Conservation (phyloP, 129 eudicot species). For the Dittrichia graveolens region DNA sequence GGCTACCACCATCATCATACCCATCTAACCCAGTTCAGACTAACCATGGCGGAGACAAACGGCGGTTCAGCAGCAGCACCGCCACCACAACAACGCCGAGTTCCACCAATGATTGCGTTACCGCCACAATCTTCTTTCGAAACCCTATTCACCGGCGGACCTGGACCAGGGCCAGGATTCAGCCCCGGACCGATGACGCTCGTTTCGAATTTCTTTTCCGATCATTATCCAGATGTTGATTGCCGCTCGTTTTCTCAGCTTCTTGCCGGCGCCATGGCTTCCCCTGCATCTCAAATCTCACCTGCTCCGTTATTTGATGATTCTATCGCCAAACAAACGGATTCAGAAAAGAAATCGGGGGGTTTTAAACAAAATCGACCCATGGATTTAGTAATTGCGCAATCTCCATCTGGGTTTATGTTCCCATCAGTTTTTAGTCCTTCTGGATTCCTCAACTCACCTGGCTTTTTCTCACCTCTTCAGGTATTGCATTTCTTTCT, state of each 20-base stretch:
- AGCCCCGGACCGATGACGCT: constrained; percentile 97
- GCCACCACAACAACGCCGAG: constrained; percentile 21
- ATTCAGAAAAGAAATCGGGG: constrained; percentile 38
- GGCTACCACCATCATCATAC: constrained; percentile 9
- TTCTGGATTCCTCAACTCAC: constrained; percentile 68
- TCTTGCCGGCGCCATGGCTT: constrained; percentile 87
- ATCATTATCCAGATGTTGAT: constrained; percentile 51
- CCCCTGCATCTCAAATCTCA: constrained; percentile 47
- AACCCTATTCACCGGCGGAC: constrained; percentile 56
- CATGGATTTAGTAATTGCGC: constrained; percentile 65
- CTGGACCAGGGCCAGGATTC: constrained; percentile 42
- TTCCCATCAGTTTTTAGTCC: constrained; percentile 68
- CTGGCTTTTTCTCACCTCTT: constrained; percentile 82
- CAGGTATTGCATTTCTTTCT: constrained; percentile 43
- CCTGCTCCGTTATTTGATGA: constrained; percentile 1
- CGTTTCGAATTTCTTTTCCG: constrained; percentile 65
- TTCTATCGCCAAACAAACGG: constrained; percentile 3
- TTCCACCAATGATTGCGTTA: constrained; percentile 65
- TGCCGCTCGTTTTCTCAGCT: constrained; percentile 87
- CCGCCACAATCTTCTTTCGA: constrained; percentile 77
- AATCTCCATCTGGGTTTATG: constrained; percentile 52
- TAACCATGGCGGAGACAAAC: constrained; percentile 48
- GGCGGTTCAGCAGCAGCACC: constrained; percentile 41
- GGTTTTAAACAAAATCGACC: constrained; percentile 85
- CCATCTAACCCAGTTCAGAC: background rate